phyloP scores from a whole-genome alignment of 1,139 yeast species.

The Debaryomyces subglobosus region DNA sequence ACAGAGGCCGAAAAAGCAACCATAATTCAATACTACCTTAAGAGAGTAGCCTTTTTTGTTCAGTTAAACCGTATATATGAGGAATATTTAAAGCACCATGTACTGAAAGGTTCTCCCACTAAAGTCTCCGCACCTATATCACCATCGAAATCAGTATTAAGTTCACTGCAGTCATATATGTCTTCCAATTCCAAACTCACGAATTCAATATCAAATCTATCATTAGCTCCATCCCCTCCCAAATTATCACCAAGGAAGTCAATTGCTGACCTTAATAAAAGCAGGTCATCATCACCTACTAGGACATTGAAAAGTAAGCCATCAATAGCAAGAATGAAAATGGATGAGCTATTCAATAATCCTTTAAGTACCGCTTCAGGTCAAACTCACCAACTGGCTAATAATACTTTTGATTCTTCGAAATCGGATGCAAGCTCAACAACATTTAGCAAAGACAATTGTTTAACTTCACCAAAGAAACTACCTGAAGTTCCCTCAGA shows the following conservation, averaged over 20 bases:
- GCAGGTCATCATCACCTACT: slow-evolving; percentile 17
- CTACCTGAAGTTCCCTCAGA: neutral
- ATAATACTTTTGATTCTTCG: neutral
- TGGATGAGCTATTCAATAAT: slow-evolving; percentile 30
- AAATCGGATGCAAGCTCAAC: slow-evolving; percentile 9
- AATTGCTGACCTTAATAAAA: slow-evolving; percentile 14
- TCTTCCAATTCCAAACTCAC: slow-evolving; percentile 5
- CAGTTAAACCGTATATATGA: slow-evolving; percentile 64
- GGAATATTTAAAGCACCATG: slow-evolving; percentile 25
- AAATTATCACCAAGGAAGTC: slow-evolving; percentile 24
- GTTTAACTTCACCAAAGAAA: neutral
- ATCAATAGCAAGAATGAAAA: slow-evolving; percentile 26
- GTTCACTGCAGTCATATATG: neutral
- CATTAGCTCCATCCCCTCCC: slow-evolving; percentile 13
- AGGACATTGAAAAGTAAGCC: slow-evolving; percentile 23
- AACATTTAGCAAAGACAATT: neutral
- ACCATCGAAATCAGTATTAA: slow-evolving; percentile 8
- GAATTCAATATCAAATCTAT: slow-evolving; percentile 2
- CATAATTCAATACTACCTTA: slow-evolving; percentile 52
- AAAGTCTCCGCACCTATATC: neutral
- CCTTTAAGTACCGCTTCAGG: slow-evolving; percentile 21
- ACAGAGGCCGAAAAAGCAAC: slow-evolving; percentile 42
- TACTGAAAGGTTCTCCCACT: slow-evolving; percentile 10
- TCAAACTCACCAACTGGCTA: slow-evolving; percentile 8
- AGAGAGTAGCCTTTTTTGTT: slow-evolving; percentile 55